Base-by-base conservation (phyloP, 1,139 yeast genomes). In the Candida sanyaensis region DNA sequence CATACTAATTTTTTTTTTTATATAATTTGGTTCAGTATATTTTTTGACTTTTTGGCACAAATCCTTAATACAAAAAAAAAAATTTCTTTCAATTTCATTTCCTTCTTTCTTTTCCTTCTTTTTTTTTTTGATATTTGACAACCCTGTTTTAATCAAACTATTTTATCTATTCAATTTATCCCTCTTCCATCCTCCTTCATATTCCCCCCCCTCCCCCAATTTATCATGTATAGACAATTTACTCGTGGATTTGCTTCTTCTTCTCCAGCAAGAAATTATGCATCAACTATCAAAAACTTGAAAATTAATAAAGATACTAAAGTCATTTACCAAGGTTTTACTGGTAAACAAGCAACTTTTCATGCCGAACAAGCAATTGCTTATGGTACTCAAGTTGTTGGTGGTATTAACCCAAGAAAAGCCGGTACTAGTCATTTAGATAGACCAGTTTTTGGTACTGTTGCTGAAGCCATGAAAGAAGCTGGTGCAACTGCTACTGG, bases 391-490 rank as follows among this genome's bases (percentile, higher is more conserved):
- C 80, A 92, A 68, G 89, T 93, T 54, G 97, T 93, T 41, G 99
- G 99, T 59, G 99, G 99, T 70, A 93, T 97, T 64, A 93, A 93
- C 78, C 99, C 99, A 55, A 92, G 86, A 79, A 95, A 93, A 75
- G 99, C 99, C 33, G 99, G 99, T 50, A 79, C 84, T 63, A 71
- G 77, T 40, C 99, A 95, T 71, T 78, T 95, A 66, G 97, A 82
- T 58, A 75, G 77, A 64, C 99, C 99, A 24, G 97, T 93, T 45
- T 93, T 91, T 62, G 96, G 88, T 53, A 70, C 81, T 44, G 97
- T 93, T 41, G 83, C 80, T 49, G 98, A 93, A 42, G 98, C 97
- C 55, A 80, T 92, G 64, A 86, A 80, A 69, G 86, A 85, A 66
- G 85, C 96, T 48, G 97, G 97, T 46, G 98, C 98, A 48, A 80